These are phyloP conservation scores for Talaromyces liani DNA, from an alignment of 495 filamentous ascomycete species.

Conservation along the genomic window DNA sequence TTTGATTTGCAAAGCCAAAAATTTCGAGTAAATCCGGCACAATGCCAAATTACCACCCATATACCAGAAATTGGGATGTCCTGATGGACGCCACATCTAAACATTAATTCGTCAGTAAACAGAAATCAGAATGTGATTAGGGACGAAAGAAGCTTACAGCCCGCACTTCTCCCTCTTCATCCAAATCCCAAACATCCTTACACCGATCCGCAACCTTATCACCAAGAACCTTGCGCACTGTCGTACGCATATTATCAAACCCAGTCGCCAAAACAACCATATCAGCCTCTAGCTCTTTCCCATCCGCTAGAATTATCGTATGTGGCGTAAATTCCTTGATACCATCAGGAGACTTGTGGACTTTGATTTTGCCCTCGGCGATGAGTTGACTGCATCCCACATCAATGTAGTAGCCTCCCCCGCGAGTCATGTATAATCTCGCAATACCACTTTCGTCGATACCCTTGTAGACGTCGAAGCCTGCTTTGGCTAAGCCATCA, in stretches of 20 bases:
- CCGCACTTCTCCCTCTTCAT: slow-evolving; percentile 67
- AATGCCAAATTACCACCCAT: slow-evolving; percentile 76
- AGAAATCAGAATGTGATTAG: no score
- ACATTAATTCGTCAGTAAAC: no score
- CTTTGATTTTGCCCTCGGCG: slow-evolving; percentile 65
- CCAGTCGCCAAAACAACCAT: slow-evolving; percentile 78
- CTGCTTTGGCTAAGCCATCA: slow-evolving; percentile 54
- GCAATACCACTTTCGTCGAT: slow-evolving; percentile 56
- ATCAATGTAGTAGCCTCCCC: slow-evolving; percentile 77
- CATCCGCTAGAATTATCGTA: slow-evolving; percentile 56
- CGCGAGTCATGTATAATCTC: slow-evolving; percentile 62
- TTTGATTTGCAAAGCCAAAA: slow-evolving; percentile 73
- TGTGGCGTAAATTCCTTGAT: slow-evolving; percentile 45
- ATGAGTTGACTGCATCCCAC: slow-evolving; percentile 67
- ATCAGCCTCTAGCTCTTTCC: slow-evolving; percentile 58
- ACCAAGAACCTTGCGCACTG: slow-evolving; percentile 55
- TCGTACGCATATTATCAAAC: slow-evolving; percentile 69
- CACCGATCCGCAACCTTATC: slow-evolving; percentile 58
- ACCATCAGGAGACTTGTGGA: slow-evolving; percentile 60
- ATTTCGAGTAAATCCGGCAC: slow-evolving; percentile 61
- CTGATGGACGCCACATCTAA: slow-evolving; percentile 60
- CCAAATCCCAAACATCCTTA: slow-evolving; percentile 71
- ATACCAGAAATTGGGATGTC: slow-evolving; percentile 76
- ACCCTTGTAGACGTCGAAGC: slow-evolving; percentile 63
- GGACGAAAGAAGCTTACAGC: slow-evolving; percentile 20